Evolutionary conservation across 148 eudicot species (phyloP).

Genomic region (Rhododendron henanense): DNA sequence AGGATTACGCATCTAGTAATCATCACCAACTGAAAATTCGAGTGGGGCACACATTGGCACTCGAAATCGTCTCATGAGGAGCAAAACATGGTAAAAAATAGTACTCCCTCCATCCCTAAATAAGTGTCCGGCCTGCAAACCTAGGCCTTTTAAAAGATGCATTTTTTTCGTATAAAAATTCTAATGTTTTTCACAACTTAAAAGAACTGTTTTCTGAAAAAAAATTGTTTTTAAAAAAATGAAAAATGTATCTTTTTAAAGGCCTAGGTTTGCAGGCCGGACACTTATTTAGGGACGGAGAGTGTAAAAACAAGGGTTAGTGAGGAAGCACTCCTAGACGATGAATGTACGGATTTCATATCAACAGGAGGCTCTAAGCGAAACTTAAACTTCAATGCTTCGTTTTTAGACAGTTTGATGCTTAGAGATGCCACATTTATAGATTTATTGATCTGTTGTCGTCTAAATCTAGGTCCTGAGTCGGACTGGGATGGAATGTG

Average conservation of each 20-base stretch:
- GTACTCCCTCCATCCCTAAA: too few relatives aligned
- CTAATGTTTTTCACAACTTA: too few relatives aligned
- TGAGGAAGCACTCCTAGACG: not conserved
- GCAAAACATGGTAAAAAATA: not conserved
- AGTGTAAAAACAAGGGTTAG: not conserved
- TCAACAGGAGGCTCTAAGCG: not conserved
- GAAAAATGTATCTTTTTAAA: too few relatives aligned
- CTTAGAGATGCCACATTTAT: not conserved
- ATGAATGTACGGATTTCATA: conserved; percentile 2
- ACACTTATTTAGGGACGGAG: too few relatives aligned
- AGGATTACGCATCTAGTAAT: not conserved
- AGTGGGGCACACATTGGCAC: not conserved
- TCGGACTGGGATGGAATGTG: conserved; percentile 71
- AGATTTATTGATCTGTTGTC: conserved; percentile 1
- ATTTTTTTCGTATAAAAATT: too few relatives aligned
- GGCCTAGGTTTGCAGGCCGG: too few relatives aligned
- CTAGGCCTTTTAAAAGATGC: too few relatives aligned
- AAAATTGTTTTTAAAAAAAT: too few relatives aligned
- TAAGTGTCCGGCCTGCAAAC: too few relatives aligned
- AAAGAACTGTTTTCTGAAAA: too few relatives aligned
- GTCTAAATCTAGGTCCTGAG: conserved; percentile 51
- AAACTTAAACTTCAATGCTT: not conserved
- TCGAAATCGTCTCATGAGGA: not conserved
- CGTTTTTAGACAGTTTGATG: conserved; percentile 1
- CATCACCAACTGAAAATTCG: not conserved